Base-by-base conservation (phyloP, 176 grass and related monocot genomes). In the Tuctoria greenei region DNA sequence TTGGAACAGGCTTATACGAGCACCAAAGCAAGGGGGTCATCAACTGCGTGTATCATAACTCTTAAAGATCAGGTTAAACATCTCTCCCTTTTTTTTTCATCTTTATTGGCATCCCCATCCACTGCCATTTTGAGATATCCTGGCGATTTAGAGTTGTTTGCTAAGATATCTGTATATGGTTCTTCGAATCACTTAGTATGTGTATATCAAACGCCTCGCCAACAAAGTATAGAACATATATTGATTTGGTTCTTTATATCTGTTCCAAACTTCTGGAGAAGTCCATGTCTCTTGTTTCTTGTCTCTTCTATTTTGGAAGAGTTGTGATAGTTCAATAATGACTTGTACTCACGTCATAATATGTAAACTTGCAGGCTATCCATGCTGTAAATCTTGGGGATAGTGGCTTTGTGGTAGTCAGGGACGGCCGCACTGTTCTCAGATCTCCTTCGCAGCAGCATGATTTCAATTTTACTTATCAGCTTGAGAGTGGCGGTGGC, bases 401-500 rank as follows among this genome's bases (percentile, higher is more conserved):
- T 64, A 99, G 96, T 45, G 96, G 96, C 37, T 99, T 99, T 26
- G 61, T 99, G 63, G 87, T 95, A 43, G 85, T 99, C 69, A 88
- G 96, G 62, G 92, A 95, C 86, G 92, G 96, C 4, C 87, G 83
- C 49, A 99, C 92, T 44, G 67, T 99, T 82, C 89, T 93, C 20
- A 95, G 78, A 41, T 99, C 96, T 47, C 96, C 96, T 67, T 84
- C 86, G 10, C 96, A 99, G 56, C 96, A 99, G 64, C 96, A 99
- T 86, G 96, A 99, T 78, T 99, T 99, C 80, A 99, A 99, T 86
- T 90, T 99, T 50, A 99, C 96, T 73, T 99, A 92, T 75, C 96
- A 99, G 83, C 96, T 99, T 10, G 96, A 99, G 85, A 83, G 96
- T 75, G 92, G 87, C 35, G 93, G 93, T 99, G 76, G 86, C 17